phyloP scores from a whole-genome alignment of 257 asterid genomes.

The Rauvolfia tetraphylla region DNA sequence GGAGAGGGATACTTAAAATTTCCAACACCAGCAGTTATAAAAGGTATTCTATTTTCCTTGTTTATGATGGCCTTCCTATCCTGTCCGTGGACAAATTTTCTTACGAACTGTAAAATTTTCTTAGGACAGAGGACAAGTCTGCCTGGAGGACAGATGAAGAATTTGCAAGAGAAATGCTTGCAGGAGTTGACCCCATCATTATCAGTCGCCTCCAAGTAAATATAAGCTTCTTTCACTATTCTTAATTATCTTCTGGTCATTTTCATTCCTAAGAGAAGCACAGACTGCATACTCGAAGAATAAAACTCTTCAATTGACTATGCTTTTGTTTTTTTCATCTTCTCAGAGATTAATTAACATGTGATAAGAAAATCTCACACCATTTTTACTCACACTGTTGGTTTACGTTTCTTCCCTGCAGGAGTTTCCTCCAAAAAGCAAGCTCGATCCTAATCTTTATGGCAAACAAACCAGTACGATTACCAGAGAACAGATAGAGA shows the following conservation, averaged over 20 bases:
- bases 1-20: conserved; percentile 21
- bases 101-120: background rate
- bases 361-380: background rate
- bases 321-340: background rate
- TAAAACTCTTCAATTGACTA: no score
- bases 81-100: background rate
- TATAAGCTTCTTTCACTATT: no score
- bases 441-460: conserved; percentile 44
- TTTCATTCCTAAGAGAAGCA: conserved; percentile 41
- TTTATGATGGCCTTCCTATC: conserved; percentile 18
- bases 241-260: no score
- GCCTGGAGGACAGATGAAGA: conserved; percentile 83
- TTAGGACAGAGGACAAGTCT: conserved; percentile 44
- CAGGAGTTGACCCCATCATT: conserved; percentile 67
- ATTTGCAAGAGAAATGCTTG: conserved; percentile 77
- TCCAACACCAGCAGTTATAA: conserved; percentile 35
- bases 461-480: conserved; percentile 62
- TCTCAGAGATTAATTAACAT: background rate
- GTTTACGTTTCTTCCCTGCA: conserved; percentile 18
- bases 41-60: conserved; percentile 37
- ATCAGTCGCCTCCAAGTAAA: conserved; percentile 63
- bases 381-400: background rate
- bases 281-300: conserved; percentile 40
- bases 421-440: conserved; percentile 77
- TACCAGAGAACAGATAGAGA: conserved; percentile 40